A percentile compares a stretch with the other conserved stretches of the same genome.
phyloP scores from a whole-genome alignment of 306 rosid genomes.

The Corylus heterophylla region DNA sequence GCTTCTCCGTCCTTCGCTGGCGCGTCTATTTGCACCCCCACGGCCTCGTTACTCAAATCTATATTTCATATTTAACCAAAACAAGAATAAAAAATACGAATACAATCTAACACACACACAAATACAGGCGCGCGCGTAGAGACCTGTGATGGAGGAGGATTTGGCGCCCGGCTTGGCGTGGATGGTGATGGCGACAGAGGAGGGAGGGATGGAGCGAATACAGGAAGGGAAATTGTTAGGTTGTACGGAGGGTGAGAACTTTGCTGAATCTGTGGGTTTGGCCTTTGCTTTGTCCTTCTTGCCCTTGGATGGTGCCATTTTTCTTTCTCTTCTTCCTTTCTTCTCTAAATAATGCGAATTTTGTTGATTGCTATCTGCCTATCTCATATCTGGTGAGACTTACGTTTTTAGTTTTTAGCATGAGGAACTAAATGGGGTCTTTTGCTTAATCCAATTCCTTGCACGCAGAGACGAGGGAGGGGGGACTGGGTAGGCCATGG shows the following conservation, averaged over 20 bases:
- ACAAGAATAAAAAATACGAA: background rate
- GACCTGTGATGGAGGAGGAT: slow-evolving; percentile 79
- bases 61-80: slow-evolving; percentile 3
- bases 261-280: slow-evolving; percentile 30
- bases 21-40: slow-evolving; percentile 89
- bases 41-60: slow-evolving; percentile 77
- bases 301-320: slow-evolving; percentile 62
- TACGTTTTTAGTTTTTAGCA: too few relatives aligned
- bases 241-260: slow-evolving; percentile 23
- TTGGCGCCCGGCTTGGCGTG: slow-evolving; percentile 97
- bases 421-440: too few relatives aligned
- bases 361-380: too few relatives aligned
- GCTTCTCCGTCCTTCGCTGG: slow-evolving; percentile 97
- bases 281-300: slow-evolving; percentile 67
- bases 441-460: too few relatives aligned
- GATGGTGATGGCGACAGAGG: slow-evolving; percentile 83
- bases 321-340: background rate
- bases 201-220: slow-evolving; percentile 71
- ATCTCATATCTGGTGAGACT: too few relatives aligned
- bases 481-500: too few relatives aligned
- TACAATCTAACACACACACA: background rate
- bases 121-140: background rate
- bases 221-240: slow-evolving; percentile 52
- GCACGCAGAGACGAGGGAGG: too few relatives aligned
- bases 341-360: too few relatives aligned